These are phyloP conservation scores for Alopecurus myosuroides DNA, from an alignment of 176 grass and related monocot genomes.

Conservation along the genomic window DNA sequence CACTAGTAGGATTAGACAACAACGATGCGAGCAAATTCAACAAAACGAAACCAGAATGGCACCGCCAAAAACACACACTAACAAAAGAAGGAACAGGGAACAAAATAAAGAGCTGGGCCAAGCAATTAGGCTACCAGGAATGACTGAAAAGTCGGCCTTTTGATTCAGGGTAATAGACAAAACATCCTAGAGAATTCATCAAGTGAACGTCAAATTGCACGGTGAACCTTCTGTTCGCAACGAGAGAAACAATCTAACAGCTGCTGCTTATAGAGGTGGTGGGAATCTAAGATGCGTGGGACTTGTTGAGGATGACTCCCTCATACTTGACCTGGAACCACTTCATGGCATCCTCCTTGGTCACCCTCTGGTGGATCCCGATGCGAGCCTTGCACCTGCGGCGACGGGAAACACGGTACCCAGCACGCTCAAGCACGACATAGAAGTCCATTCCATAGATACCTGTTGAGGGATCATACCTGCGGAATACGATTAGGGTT, in stretches of 20 bases:
- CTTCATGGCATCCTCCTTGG: slow-evolving; percentile 68
- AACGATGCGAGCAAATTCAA: background rate
- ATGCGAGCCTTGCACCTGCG: slow-evolving; percentile 57
- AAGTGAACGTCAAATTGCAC: slow-evolving; percentile 8
- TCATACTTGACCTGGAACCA: slow-evolving; percentile 75
- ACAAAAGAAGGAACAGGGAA: background rate
- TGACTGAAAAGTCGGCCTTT: background rate
- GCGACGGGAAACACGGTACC: slow-evolving; percentile 50
- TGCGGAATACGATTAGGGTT: background rate
- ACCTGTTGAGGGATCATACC: slow-evolving; percentile 62
- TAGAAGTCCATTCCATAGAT: slow-evolving; percentile 73
- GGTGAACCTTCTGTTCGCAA: slow-evolving; percentile 1
- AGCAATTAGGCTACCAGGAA: background rate
- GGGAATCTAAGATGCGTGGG: slow-evolving; percentile 24
- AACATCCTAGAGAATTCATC: slow-evolving; percentile 8
- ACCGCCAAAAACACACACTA: background rate
- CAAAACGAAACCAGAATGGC: background rate
- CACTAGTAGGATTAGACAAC: background rate
- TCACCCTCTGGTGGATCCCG: slow-evolving; percentile 62
- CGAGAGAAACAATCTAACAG: background rate
- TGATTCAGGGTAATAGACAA: background rate
- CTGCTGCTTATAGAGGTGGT: background rate
- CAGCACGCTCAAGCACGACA: slow-evolving; percentile 50
- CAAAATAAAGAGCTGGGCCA: background rate
- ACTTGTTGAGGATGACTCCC: slow-evolving; percentile 67